phyloP scores from a whole-genome alignment of 1,284 basidiomycete genomes.

The Heterobasidion annosum region DNA sequence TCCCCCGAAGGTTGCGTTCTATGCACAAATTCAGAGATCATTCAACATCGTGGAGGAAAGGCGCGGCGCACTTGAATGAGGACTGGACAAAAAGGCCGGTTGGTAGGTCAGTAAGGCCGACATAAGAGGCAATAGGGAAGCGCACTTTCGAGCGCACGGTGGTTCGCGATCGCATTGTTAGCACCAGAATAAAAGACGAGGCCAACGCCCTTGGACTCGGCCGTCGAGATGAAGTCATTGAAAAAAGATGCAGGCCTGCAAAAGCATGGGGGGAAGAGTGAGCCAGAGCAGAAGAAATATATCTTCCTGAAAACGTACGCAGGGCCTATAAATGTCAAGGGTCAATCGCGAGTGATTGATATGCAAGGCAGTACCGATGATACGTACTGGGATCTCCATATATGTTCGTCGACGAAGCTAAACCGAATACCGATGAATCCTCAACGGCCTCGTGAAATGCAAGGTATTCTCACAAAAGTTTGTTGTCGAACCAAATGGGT shows the following conservation, averaged over 20 bases:
- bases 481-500: slow-evolving; percentile 34
- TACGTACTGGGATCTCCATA: slow-evolving; percentile 8
- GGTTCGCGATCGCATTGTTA: slow-evolving; percentile 56
- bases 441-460: background rate
- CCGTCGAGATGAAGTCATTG: slow-evolving; percentile 54
- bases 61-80: slow-evolving; percentile 41
- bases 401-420: slow-evolving; percentile 6
- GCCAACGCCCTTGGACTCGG: slow-evolving; percentile 35
- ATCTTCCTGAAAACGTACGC: slow-evolving; percentile 8
- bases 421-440: slow-evolving; percentile 2
- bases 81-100: slow-evolving; percentile 26
- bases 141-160: slow-evolving; percentile 56
- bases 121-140: background rate
- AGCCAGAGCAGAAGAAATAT: too few relatives aligned
- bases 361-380: too few relatives aligned
- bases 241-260: slow-evolving; percentile 55
- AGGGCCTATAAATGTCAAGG: background rate
- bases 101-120: background rate
- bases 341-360: too few relatives aligned
- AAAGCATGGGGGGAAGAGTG: too few relatives aligned
- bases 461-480: slow-evolving; percentile 19
- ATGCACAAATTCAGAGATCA: background rate
- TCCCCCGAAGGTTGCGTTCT: slow-evolving; percentile 72
- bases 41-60: background rate
- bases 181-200: slow-evolving; percentile 61